These are phyloP conservation scores for Fraxinus platypoda DNA, from an alignment of 305 asterid genomes.

Conservation along the genomic window DNA sequence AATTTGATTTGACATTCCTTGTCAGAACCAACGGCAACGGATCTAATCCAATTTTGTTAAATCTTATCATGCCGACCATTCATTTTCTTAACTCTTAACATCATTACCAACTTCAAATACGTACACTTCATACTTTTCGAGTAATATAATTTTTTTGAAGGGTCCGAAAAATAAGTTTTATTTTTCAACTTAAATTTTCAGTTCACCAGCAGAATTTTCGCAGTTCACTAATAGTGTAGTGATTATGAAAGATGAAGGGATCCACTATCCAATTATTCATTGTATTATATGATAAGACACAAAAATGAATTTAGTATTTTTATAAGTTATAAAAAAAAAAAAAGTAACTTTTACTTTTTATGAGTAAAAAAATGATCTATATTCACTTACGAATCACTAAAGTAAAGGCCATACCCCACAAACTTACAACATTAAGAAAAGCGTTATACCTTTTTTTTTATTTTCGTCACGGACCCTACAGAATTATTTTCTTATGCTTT, in stretches of 20 bases:
- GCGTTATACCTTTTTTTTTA: neutral
- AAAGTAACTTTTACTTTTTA: neutral
- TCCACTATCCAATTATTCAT: neutral
- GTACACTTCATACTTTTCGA: neutral
- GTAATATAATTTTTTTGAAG: neutral
- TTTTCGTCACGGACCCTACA: neutral
- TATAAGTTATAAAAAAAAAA: too few relatives aligned
- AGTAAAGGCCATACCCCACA: neutral
- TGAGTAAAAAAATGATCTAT: neutral
- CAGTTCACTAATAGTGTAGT: neutral
- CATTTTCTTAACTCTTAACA: neutral
- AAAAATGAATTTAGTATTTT: neutral
- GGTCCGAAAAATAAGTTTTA: neutral
- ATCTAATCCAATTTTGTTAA: neutral
- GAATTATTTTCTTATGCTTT: neutral
- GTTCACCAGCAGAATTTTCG: neutral
- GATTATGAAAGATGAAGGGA: neutral
- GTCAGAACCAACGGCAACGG: neutral
- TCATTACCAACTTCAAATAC: neutral
- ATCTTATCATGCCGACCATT: neutral
- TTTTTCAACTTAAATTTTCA: too few relatives aligned
- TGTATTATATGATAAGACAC: neutral
- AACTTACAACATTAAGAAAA: neutral
- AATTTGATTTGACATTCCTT: constrained; percentile 5
- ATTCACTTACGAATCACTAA: neutral